Conservation (phyloP, 2,329 filamentous ascomycete species). For the Fusarium oligoseptatum region DNA sequence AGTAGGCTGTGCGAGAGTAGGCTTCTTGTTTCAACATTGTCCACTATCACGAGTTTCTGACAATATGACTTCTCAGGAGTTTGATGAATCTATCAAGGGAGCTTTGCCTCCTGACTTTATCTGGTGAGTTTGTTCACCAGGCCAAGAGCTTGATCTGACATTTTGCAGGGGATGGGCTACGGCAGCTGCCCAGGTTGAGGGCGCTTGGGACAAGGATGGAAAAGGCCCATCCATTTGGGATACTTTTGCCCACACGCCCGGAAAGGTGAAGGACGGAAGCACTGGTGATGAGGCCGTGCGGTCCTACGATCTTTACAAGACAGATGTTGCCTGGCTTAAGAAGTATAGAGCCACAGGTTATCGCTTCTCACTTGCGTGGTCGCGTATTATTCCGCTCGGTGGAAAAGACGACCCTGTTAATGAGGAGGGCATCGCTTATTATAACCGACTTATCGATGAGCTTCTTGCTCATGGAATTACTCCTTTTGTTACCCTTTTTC, state of each 20-base stretch:
- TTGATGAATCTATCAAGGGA: conserved; percentile 25
- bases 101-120: conserved; percentile 22
- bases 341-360: conserved; percentile 70
- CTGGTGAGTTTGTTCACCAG: conserved; percentile 32
- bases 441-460: conserved; percentile 71
- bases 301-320: conserved; percentile 57
- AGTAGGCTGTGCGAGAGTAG: not conserved
- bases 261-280: conserved; percentile 55
- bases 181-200: conserved; percentile 57
- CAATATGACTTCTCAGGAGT: conserved; percentile 14
- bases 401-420: conserved; percentile 74
- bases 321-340: conserved; percentile 69
- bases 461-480: conserved; percentile 65
- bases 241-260: conserved; percentile 54
- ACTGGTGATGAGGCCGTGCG: conserved; percentile 55
- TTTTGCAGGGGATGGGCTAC: conserved; percentile 53
- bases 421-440: conserved; percentile 70
- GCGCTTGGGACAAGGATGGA: conserved; percentile 57
- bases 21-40: not conserved
- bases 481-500: conserved; percentile 73
- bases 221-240: conserved; percentile 59
- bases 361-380: conserved; percentile 75
- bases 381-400: conserved; percentile 73
- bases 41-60: not conserved
- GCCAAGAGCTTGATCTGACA: not conserved